Base-by-base conservation (phyloP, 208 protist genomes). In the Kentomonas sorsogonicus region DNA sequence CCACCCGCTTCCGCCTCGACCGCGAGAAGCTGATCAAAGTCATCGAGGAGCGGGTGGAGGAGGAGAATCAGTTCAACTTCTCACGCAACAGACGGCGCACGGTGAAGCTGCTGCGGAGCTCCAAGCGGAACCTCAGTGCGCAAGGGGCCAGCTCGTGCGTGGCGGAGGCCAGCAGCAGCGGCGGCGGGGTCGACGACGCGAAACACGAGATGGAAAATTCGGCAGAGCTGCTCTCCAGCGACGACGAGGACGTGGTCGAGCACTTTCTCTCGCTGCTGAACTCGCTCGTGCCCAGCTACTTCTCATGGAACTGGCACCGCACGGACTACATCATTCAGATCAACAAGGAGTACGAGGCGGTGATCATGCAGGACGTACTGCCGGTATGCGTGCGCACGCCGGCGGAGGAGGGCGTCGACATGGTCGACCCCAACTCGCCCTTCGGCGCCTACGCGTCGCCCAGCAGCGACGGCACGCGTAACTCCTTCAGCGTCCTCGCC, bases 271-370 rank as follows among this genome's bases (percentile, higher is more conserved):
- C 56, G 9, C 81, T 94, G 38, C 53, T 94, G 1, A 86, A 91
- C 45, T 87, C 86, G 3, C 72, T 94, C 16, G 69, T 86, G n/a
- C 73, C 73, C 30, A 72, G 82, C 55, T 94, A 94, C 60, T 94
- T 94, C 54, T 91, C 81, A 26, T 94, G 77, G 67, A 94, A 94
- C 68, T 94, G 87, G 87, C 68, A 89, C 53, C 66, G 66, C 15
- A 84, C 71, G 13, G 79, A 89, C 31, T 82, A 90, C 50, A 72
- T 94, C 15, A 86, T 94, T 50, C 80, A 86, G 48, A 86, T 89
- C 50, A 94, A 94, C 60, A 82, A 77, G 57, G 81, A 94, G 55
- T 91, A 84, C 56, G 81, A 86, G 46, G 60, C 56, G 22, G 87
- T 79, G 50, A 69, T 94, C 10, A 67, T 74, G 6, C 67, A 91